Percentiles rank a stretch among this genome's conserved stretches.
These are phyloP conservation scores for Bremia lactucae DNA, from an alignment of 352 stramenopile genomes.

Conservation along the genomic window DNA sequence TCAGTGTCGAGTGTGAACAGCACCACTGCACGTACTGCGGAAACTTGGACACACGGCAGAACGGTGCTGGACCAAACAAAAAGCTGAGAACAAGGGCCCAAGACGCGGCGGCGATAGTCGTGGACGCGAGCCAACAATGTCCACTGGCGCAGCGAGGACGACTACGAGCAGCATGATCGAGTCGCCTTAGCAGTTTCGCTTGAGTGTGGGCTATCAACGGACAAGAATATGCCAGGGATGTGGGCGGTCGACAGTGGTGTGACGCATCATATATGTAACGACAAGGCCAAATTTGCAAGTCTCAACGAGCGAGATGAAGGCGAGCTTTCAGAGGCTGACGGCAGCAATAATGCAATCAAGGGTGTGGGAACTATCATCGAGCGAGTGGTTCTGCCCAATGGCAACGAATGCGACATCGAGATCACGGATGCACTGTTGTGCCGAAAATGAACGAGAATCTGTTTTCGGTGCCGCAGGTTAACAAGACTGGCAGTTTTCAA, in stretches of 20 bases:
- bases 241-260: neutral
- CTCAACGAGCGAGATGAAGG: too few relatives aligned
- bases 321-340: neutral
- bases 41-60: too few relatives aligned
- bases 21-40: too few relatives aligned
- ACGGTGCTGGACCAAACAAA: constrained; percentile 1
- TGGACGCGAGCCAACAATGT: too few relatives aligned
- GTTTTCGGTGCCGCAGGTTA: too few relatives aligned
- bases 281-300: neutral
- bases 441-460: too few relatives aligned
- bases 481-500: too few relatives aligned
- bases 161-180: neutral
- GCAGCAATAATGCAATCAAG: neutral
- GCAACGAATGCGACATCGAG: too few relatives aligned
- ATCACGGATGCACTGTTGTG: too few relatives aligned
- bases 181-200: neutral
- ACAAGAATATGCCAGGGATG: neutral
- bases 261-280: neutral
- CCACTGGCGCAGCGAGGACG: too few relatives aligned
- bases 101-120: neutral
- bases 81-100: neutral
- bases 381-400: neutral
- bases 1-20: neutral
- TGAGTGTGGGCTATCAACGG: neutral
- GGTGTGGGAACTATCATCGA: neutral